Conservation (phyloP, 805 yeast genomes). For the Dipodascopsis tothii region DNA sequence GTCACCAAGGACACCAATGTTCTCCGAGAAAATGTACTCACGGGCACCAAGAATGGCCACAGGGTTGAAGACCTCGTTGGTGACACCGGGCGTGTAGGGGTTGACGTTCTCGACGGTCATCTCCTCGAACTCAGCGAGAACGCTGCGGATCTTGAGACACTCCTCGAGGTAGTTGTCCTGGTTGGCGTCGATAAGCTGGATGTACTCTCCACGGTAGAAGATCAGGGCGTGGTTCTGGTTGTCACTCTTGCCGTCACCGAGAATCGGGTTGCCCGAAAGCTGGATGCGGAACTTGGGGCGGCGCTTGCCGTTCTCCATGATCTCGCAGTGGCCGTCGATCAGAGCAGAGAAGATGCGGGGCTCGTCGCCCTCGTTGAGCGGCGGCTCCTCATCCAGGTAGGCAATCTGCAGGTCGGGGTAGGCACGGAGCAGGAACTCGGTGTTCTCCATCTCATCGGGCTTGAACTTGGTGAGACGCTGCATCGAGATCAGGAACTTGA, state of each 20-base stretch:
- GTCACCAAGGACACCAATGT: constrained; percentile 86
- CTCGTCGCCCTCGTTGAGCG: constrained; percentile 38
- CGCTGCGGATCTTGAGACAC: constrained; percentile 81
- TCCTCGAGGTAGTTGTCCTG: constrained; percentile 94
- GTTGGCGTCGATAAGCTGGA: constrained; percentile 91
- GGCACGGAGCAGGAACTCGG: constrained; percentile 57
- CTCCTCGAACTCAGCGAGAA: constrained; percentile 87
- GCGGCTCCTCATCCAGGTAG: constrained; percentile 85
- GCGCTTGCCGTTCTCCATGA: constrained; percentile 51
- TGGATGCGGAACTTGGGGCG: constrained; percentile 58
- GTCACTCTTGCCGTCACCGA: constrained; percentile 95
- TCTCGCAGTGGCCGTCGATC: constrained; percentile 51
- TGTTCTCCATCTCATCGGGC: constrained; percentile 58
- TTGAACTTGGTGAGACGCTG: constrained; percentile 67
- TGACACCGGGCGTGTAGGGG: constrained; percentile 56
- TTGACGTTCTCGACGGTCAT: constrained; percentile 42
- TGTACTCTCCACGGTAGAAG: constrained; percentile 87
- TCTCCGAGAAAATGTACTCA: constrained; percentile 89
- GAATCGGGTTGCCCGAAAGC: constrained; percentile 86
- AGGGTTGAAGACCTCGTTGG: constrained; percentile 37
- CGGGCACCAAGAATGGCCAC: constrained; percentile 94
- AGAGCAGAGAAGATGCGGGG: constrained; percentile 60
- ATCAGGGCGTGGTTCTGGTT: constrained; percentile 85
- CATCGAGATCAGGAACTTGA: constrained; percentile 76
- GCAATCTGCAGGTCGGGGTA: constrained; percentile 75